Evolutionary conservation across 257 asterid species (phyloP).

Genomic region (Nicotiana otophora): DNA sequence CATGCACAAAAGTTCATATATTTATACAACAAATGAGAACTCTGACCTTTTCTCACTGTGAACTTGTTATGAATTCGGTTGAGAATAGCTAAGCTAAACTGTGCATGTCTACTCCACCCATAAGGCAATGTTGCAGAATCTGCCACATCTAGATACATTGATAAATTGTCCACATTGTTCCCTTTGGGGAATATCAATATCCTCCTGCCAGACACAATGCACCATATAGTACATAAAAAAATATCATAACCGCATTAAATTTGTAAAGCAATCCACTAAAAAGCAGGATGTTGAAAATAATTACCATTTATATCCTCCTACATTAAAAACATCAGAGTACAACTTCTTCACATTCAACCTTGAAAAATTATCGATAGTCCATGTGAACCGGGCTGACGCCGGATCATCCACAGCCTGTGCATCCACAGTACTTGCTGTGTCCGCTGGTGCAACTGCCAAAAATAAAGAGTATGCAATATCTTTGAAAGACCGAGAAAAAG

Average conservation of each 20-base stretch:
- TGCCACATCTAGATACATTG: slow-evolving; percentile 84
- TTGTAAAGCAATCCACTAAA: neutral
- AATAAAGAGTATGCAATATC: neutral
- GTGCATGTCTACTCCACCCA: slow-evolving; percentile 90
- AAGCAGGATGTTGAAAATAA: neutral
- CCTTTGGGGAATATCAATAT: slow-evolving; percentile 84
- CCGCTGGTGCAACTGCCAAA: slow-evolving; percentile 43
- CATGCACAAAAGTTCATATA: neutral
- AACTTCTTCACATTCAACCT: slow-evolving; percentile 56
- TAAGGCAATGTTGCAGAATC: slow-evolving; percentile 62
- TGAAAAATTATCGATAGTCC: slow-evolving; percentile 58
- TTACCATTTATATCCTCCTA: slow-evolving; percentile 68
- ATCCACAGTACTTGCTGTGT: slow-evolving; percentile 37
- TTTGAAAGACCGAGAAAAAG: neutral
- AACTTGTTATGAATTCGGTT: slow-evolving; percentile 62
- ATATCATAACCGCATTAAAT: neutral
- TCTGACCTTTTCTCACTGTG: slow-evolving; percentile 61
- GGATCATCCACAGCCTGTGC: slow-evolving; percentile 59
- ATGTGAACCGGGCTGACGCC: slow-evolving; percentile 58
- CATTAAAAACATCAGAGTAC: slow-evolving; percentile 52
- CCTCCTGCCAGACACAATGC: slow-evolving; percentile 50
- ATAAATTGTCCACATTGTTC: slow-evolving; percentile 72
- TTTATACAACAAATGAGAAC: neutral
- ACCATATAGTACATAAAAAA: neutral
- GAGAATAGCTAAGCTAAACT: slow-evolving; percentile 64